Base-by-base conservation (phyloP, 495 filamentous ascomycete genomes). In the Filosporella fistucella region DNA sequence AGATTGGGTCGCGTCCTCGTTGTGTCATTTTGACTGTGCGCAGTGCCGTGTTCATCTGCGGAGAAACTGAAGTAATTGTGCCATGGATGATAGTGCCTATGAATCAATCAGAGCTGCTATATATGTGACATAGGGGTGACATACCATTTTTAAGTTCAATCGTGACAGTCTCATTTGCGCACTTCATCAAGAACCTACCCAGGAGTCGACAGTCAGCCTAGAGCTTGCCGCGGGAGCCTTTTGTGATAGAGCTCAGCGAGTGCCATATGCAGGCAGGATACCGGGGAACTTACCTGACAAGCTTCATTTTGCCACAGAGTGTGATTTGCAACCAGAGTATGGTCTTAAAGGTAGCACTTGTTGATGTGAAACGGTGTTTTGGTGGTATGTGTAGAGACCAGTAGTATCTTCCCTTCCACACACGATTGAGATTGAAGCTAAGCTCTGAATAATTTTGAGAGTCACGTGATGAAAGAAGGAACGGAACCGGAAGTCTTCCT, bases 121-220 rank as follows among this genome's bases (percentile, higher is more conserved):
- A 20, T 55, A 32, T 29, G 17, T 4, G 3, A 42, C 2, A 17
- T 44, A 22, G 14, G 14, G 13, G 28, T 20, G 22, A 55, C 62
- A 45, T 67, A 91, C 91, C 93, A 80, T 96, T 97, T 66, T 98
- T 98, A 50, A 97, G 76, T 73, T 98, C 93, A 58, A 98, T 82
- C 9, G 91, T 95, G 49, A 97, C 93, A 48, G 91, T 94, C 71
- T 98, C 93, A 67, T 96, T 97, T 60, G 82, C 80, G 66, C 89
- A 95, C 77, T 97, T 98, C 93, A 97, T 96, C 45, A 98, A 71
- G 66, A 98, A 97, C 57, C 93, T 97, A 66, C 45, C 56, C 36
- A 47, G 49, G 21, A 66, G 51, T 49, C 23, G 65, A 49, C 52
- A 56, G 62, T 74, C 64, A 75, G 69, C 61, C 62, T 55, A 40